Conservation (phyloP, 495 filamentous ascomycete species). For the Cladorrhinum samala region DNA sequence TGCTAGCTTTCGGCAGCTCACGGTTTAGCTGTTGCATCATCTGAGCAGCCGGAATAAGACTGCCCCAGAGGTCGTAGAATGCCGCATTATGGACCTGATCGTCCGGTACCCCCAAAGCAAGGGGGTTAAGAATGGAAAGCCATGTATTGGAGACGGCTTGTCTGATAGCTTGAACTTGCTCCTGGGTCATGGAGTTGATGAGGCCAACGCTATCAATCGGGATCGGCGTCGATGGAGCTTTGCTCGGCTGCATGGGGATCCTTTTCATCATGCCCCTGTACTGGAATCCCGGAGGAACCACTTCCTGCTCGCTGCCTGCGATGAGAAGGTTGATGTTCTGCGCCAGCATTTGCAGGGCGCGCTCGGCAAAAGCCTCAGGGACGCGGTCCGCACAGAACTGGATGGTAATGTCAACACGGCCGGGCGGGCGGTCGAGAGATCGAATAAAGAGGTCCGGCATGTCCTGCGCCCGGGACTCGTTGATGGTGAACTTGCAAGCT, state of each 20-base stretch:
- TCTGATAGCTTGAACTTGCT: conserved; percentile 29
- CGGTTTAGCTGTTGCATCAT: conserved; percentile 37
- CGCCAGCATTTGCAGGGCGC: conserved; percentile 37
- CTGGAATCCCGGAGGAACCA: conserved; percentile 31
- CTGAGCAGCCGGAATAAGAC: conserved; percentile 40
- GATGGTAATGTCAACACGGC: conserved; percentile 33
- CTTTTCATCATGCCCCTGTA: conserved; percentile 28
- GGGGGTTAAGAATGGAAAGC: conserved; percentile 36
- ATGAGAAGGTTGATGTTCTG: conserved; percentile 36
- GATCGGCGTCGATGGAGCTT: conserved; percentile 10
- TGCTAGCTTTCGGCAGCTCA: conserved; percentile 25
- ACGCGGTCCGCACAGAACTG: conserved; percentile 39
- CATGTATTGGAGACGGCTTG: conserved; percentile 33
- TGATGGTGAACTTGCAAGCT: conserved; percentile 32
- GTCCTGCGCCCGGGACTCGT: conserved; percentile 34
- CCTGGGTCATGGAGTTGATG: conserved; percentile 15
- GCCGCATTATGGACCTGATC: conserved; percentile 37
- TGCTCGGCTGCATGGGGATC: conserved; percentile 31
- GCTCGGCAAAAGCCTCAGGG: conserved; percentile 32
- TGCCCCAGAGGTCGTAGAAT: conserved; percentile 46
- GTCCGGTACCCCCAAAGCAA: conserved; percentile 35
- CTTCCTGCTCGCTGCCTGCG: conserved; percentile 33
- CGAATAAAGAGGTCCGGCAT: conserved; percentile 37
- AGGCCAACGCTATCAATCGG: conserved; percentile 10
- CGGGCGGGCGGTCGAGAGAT: conserved; percentile 26